Evolutionary conservation across 2,329 filamentous ascomycete genomes (phyloP), one percentile per base, ranked within the genome.

Genomic region (Talaromyces amestolkiae): DNA sequence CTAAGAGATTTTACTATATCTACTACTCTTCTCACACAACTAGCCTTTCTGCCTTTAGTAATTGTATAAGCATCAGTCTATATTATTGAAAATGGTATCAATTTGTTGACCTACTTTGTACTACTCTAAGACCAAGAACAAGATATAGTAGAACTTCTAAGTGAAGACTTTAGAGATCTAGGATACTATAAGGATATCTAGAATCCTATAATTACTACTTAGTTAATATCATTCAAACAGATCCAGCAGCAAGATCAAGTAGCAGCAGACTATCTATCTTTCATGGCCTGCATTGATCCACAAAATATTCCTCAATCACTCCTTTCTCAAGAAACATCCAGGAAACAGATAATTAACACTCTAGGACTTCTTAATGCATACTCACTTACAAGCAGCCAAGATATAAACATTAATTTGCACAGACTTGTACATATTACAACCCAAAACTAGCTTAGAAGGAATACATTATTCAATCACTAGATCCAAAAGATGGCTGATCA

Each of bases 201-300:
- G 51, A 78, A 76, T 64, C 69, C 77, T 10, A 70, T 80, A 33
- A 72, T 72, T 8, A 75, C 70, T 11, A 79, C 76, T 27, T 80
- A 74, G 76, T 68, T 75, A 4, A 73, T 79, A 33, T 78, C 75
- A 10, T 79, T 79, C 56, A n/a, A 54, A 19, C 56, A 60, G 24
- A 60, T 65, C 3, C 43, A 60, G 22, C 7, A 35, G 0, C 31
- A 64, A 74, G 66, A 79, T 65, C 49, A 63, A 19, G 61, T 77
- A n/a, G 78, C 78, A 7, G 70, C 70, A 1, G 70, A 77, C 17
- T 75, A 75, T 59, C 69, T 80, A 24, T 76, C 69, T 11, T 75
- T 76, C 13, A 76, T 79, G 69, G 71, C 74, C 11, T 78, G 74
- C 64, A 68, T 77, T 27, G 58, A 72, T 49, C 66, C 70, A 19